These are phyloP conservation scores for Rhodomyrtus psidioides DNA, from an alignment of 441 rosid species.

Conservation along the genomic window DNA sequence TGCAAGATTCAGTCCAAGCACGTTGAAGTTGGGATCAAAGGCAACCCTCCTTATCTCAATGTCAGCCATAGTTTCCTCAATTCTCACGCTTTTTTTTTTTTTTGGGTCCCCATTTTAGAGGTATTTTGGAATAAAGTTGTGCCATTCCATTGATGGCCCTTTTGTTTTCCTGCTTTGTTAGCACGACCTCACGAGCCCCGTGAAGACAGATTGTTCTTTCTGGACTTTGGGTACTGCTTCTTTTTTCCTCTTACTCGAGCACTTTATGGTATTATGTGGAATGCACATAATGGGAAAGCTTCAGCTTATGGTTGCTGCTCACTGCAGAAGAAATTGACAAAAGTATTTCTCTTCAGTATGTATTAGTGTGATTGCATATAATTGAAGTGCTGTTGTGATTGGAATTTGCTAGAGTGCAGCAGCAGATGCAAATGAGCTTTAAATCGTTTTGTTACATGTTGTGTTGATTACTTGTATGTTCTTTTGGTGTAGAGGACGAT, in stretches of 20 bases:
- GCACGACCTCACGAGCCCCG: constrained; percentile 68
- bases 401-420: neutral
- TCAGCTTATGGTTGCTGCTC: neutral
- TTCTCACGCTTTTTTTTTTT: neutral
- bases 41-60: constrained; percentile 91
- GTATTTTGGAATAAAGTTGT: neutral
- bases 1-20: constrained; percentile 81
- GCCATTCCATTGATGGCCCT: neutral
- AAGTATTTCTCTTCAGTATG: neutral
- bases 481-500: constrained; percentile 55
- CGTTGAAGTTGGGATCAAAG: constrained; percentile 86
- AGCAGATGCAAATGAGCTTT: neutral
- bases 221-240: constrained; percentile 63
- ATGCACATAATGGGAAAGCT: neutral
- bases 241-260: neutral
- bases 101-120: neutral
- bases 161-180: constrained; percentile 15
- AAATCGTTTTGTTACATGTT: neutral
- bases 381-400: neutral
- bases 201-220: constrained; percentile 86
- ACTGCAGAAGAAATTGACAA: neutral
- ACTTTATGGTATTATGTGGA: neutral
- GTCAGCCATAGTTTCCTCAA: constrained; percentile 19
- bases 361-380: neutral
- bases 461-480: neutral